Evolutionary conservation across 2,329 filamentous ascomycete species (phyloP).

Genomic region (Ilyonectria robusta): DNA sequence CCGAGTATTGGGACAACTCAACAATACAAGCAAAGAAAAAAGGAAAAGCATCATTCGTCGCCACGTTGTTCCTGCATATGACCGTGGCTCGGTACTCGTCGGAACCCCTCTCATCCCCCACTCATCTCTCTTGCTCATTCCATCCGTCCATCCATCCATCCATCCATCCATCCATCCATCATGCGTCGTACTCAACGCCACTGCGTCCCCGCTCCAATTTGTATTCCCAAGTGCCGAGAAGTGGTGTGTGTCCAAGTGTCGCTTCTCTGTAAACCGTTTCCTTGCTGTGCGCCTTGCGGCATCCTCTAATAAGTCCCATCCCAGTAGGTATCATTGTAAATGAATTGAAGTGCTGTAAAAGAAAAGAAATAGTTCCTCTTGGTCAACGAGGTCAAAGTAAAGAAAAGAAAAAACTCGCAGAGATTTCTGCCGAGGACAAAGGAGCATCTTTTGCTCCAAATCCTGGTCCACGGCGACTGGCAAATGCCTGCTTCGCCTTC

Average conservation of each 20-base stretch:
- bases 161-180: slow-evolving; percentile 18
- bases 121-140: slow-evolving; percentile 29
- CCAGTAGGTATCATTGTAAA: slow-evolving; percentile 53
- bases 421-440: slow-evolving; percentile 9
- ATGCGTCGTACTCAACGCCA: slow-evolving; percentile 41
- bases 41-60: slow-evolving; percentile 35
- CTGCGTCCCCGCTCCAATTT: slow-evolving; percentile 34
- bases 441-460: neutral
- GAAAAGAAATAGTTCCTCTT: slow-evolving; percentile 46
- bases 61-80: slow-evolving; percentile 48
- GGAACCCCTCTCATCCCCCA: slow-evolving; percentile 8
- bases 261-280: slow-evolving; percentile 44
- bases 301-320: slow-evolving; percentile 54
- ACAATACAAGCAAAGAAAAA: slow-evolving; percentile 25
- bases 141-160: slow-evolving; percentile 25
- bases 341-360: slow-evolving; percentile 43
- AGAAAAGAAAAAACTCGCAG: slow-evolving; percentile 41
- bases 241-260: slow-evolving; percentile 50
- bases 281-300: slow-evolving; percentile 57
- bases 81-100: slow-evolving; percentile 29
- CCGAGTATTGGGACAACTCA: slow-evolving; percentile 41
- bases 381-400: slow-evolving; percentile 34
- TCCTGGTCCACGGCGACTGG: slow-evolving; percentile 44
- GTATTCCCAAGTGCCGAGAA: slow-evolving; percentile 45
- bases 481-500: slow-evolving; percentile 56